Percentiles rank a stretch among this genome's conserved stretches.
Conservation (phyloP, 1,284 basidiomycete genomes). For the Singerocomus rubriflavus region DNA sequence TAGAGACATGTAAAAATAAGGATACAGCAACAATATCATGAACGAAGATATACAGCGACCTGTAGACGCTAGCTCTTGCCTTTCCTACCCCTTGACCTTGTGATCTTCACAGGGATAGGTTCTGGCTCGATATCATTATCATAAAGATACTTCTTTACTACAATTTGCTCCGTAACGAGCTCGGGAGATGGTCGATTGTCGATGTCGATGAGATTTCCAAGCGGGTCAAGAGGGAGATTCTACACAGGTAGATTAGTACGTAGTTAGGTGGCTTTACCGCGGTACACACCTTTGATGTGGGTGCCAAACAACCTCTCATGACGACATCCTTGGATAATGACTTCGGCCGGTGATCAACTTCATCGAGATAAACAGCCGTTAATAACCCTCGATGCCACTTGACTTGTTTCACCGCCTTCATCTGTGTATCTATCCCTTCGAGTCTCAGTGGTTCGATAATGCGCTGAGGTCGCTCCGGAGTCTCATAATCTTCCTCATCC, state of each 20-base stretch:
- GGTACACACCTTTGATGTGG: conserved; percentile 56
- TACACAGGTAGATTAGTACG: conserved; percentile 30
- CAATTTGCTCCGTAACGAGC: conserved; percentile 63
- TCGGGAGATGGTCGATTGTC: conserved; percentile 54
- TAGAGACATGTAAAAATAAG: conserved; percentile 25
- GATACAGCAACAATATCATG: conserved; percentile 33
- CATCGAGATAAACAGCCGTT: conserved; percentile 57
- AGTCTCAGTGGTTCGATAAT: conserved; percentile 37
- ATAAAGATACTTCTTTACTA: conserved; percentile 80
- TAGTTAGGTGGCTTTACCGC: neutral
- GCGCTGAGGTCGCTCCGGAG: conserved; percentile 48
- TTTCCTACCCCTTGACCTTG: conserved; percentile 46
- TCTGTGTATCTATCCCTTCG: conserved; percentile 36
- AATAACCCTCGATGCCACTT: conserved; percentile 77
- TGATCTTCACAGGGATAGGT: conserved; percentile 44
- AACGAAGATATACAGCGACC: conserved; percentile 17
- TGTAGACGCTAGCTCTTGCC: conserved; percentile 28
- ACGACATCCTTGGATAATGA: conserved; percentile 40
- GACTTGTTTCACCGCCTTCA: conserved; percentile 52
- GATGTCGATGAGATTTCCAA: conserved; percentile 71
- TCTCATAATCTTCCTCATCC: conserved; percentile 80
- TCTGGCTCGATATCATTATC: conserved; percentile 63
- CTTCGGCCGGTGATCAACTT: conserved; percentile 50
- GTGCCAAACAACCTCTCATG: conserved; percentile 65
- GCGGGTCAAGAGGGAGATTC: conserved; percentile 64